phyloP scores from a whole-genome alignment of 345 rosid species.

The Gossypium australe region DNA sequence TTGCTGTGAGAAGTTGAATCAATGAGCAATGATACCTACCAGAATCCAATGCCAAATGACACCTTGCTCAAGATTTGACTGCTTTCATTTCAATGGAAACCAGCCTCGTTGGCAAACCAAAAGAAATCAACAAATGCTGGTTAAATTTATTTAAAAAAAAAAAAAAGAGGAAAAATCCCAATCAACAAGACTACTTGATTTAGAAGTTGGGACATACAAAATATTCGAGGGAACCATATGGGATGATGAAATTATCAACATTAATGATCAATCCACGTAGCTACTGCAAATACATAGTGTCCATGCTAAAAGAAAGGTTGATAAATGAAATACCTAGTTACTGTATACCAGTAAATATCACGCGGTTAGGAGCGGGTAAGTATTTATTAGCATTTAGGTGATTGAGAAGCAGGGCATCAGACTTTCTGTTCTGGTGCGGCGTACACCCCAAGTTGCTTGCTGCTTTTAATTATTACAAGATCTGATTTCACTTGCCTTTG shows the following conservation, averaged over 20 bases:
- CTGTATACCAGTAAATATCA: neutral
- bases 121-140: too few species aligned
- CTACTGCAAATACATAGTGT: too few species aligned
- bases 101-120: neutral
- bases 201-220: too few species aligned
- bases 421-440: neutral
- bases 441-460: neutral
- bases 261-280: too few species aligned
- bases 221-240: too few species aligned
- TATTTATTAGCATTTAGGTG: conserved; percentile 9
- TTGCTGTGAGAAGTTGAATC: neutral
- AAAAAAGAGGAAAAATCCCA: too few species aligned
- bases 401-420: neutral
- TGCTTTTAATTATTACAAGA: neutral
- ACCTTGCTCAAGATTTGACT: neutral
- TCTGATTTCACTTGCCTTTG: neutral
- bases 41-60: neutral
- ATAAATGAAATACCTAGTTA: neutral
- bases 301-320: neutral
- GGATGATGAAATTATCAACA: too few species aligned
- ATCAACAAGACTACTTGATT: too few species aligned
- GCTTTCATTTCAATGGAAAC: neutral
- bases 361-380: neutral
- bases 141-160: too few species aligned
- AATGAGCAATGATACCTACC: neutral